phyloP scores from a whole-genome alignment of 1,284 basidiomycete species.

The Meira miltonrushii region DNA sequence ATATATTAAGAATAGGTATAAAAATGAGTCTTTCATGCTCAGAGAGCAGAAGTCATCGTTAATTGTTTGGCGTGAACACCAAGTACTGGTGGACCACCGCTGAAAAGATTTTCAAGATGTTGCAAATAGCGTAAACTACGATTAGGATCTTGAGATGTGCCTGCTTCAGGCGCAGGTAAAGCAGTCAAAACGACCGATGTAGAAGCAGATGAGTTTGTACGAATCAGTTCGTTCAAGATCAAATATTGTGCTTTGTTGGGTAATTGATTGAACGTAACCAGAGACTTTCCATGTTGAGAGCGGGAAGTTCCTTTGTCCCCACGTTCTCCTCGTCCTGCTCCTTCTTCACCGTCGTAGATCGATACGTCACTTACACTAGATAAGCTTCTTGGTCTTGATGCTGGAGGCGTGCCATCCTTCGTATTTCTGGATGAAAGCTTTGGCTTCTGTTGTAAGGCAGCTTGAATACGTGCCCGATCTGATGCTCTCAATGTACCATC shows the following conservation, averaged over 20 bases:
- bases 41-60: conserved; percentile 21
- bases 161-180: conserved; percentile 46
- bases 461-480: conserved; percentile 6
- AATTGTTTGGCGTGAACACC: conserved; percentile 49
- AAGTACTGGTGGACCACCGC: conserved; percentile 45
- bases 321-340: not conserved
- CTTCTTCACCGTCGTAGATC: not conserved
- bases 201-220: conserved; percentile 32
- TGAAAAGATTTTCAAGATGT: conserved; percentile 44
- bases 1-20: no score
- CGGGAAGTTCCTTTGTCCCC: not conserved
- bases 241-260: conserved; percentile 51
- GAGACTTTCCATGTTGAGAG: conserved; percentile 12
- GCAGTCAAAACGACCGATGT: conserved; percentile 49
- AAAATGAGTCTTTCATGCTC: not conserved
- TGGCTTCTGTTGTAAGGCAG: not conserved
- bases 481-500: conserved; percentile 13
- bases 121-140: conserved; percentile 38
- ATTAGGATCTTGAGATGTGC: conserved; percentile 35
- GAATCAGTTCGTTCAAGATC: conserved; percentile 49
- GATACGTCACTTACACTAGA: not conserved
- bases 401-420: not conserved
- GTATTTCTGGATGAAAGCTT: not conserved
- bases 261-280: conserved; percentile 47
- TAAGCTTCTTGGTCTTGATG: not conserved